Percentiles rank a stretch among this genome's conserved stretches.
Evolutionary conservation across 73 alveolate genomes (phyloP).

Genomic region (Paramecium primaurelia): DNA sequence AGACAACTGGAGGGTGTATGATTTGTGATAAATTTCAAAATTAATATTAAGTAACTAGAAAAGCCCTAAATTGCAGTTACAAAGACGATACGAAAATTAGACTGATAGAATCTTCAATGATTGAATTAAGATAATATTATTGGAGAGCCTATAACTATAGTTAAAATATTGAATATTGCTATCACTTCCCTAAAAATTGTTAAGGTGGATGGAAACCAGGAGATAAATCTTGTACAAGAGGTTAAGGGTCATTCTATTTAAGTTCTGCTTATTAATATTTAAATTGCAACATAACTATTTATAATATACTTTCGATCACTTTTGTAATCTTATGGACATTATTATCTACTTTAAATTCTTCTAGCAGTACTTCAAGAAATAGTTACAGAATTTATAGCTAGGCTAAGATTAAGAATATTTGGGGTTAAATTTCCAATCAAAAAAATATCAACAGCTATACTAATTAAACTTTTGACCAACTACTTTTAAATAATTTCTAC

Average conservation of each 20-base stretch:
- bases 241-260: background rate
- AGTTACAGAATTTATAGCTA: background rate
- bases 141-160: background rate
- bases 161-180: background rate
- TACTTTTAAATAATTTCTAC: background rate
- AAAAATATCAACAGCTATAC: background rate
- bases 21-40: background rate
- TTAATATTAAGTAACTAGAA: background rate
- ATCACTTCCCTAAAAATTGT: background rate
- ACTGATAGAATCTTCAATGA: background rate
- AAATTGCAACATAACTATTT: background rate
- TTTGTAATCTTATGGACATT: background rate
- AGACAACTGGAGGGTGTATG: background rate
- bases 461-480: background rate
- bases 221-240: background rate
- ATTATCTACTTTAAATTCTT: background rate
- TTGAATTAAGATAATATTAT: background rate
- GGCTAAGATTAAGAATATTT: background rate
- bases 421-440: background rate
- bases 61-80: background rate
- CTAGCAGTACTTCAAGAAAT: background rate
- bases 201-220: conserved; percentile 7
- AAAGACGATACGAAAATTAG: background rate
- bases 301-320: background rate
- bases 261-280: background rate